Evolutionary conservation across 1,284 basidiomycete genomes (phyloP).

Genomic region (Phylloporus sp.): DNA sequence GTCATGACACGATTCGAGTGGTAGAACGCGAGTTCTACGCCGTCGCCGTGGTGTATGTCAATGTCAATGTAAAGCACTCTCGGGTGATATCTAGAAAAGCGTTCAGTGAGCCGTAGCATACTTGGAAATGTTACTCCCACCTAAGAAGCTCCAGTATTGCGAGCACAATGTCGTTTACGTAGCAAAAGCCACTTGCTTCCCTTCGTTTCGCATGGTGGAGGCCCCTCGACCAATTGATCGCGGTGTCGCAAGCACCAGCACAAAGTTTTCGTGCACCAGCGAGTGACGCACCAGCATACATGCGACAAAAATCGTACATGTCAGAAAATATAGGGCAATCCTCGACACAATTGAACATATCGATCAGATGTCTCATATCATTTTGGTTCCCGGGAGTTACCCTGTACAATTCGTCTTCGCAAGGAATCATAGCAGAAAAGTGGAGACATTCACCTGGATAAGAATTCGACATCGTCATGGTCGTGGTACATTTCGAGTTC

Average conservation of each 20-base stretch:
- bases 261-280: slow-evolving; percentile 89
- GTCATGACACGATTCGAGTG: slow-evolving; percentile 98
- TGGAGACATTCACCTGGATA: slow-evolving; percentile 71
- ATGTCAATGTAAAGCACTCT: slow-evolving; percentile 97
- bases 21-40: slow-evolving; percentile 97
- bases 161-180: slow-evolving; percentile 94
- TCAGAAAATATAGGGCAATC: slow-evolving; percentile 95
- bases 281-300: slow-evolving; percentile 91
- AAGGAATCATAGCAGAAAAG: background rate
- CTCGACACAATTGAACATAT: slow-evolving; percentile 89
- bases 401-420: slow-evolving; percentile 47
- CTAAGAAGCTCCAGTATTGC: slow-evolving; percentile 92
- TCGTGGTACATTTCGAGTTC: slow-evolving; percentile 95
- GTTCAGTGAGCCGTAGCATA: slow-evolving; percentile 3
- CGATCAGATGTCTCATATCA: slow-evolving; percentile 77
- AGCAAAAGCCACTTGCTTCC: slow-evolving; percentile 96
- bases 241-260: slow-evolving; percentile 91
- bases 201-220: slow-evolving; percentile 96
- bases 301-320: slow-evolving; percentile 90
- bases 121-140: slow-evolving; percentile 50
- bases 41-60: slow-evolving; percentile 97
- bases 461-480: slow-evolving; percentile 93
- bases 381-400: slow-evolving; percentile 85
- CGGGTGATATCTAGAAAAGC: slow-evolving; percentile 74
- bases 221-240: slow-evolving; percentile 97